Evolutionary conservation across 2,329 filamentous ascomycete genomes (phyloP).

Genomic region (Fonsecaea pedrosoi): DNA sequence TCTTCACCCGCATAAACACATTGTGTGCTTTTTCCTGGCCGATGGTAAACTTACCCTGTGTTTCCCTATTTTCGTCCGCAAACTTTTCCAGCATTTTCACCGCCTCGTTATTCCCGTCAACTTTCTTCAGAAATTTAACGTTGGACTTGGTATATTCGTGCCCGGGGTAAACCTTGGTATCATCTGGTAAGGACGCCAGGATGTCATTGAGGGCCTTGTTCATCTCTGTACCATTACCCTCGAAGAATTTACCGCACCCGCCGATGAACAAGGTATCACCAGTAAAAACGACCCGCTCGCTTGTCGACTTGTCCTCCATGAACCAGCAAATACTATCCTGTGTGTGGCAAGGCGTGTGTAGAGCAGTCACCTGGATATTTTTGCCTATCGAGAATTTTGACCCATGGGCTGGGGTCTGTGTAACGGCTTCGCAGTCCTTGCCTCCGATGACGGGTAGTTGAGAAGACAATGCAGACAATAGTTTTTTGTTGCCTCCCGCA

Average conservation of each 20-base stretch:
- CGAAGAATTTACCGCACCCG: slow-evolving; percentile 94
- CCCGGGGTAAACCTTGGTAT: slow-evolving; percentile 91
- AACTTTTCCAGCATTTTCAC: slow-evolving; percentile 79
- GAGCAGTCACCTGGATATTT: slow-evolving; percentile 77
- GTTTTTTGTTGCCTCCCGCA: slow-evolving; percentile 84
- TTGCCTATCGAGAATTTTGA: slow-evolving; percentile 81
- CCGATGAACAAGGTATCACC: slow-evolving; percentile 96
- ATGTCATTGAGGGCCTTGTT: slow-evolving; percentile 88
- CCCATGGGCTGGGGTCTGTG: slow-evolving; percentile 74
- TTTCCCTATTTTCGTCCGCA: slow-evolving; percentile 80
- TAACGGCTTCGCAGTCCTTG: slow-evolving; percentile 81
- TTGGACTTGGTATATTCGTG: slow-evolving; percentile 99
- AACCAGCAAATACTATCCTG: slow-evolving; percentile 98
- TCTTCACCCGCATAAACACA: slow-evolving; percentile 89
- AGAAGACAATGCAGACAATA: slow-evolving; percentile 63
- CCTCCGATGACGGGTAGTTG: slow-evolving; percentile 83
- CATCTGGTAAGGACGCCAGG: slow-evolving; percentile 79
- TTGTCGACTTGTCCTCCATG: slow-evolving; percentile 69
- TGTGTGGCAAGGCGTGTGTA: slow-evolving; percentile 98
- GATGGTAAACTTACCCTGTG: slow-evolving; percentile 95
- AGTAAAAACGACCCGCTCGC: slow-evolving; percentile 83
- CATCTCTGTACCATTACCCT: slow-evolving; percentile 90
- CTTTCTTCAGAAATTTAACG: slow-evolving; percentile 72
- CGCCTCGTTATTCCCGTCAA: slow-evolving; percentile 56
- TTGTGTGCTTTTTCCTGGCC: slow-evolving; percentile 95